These are phyloP conservation scores for Fonsecaea pugnacius DNA, from an alignment of 2,329 filamentous ascomycete species.

Conservation along the genomic window DNA sequence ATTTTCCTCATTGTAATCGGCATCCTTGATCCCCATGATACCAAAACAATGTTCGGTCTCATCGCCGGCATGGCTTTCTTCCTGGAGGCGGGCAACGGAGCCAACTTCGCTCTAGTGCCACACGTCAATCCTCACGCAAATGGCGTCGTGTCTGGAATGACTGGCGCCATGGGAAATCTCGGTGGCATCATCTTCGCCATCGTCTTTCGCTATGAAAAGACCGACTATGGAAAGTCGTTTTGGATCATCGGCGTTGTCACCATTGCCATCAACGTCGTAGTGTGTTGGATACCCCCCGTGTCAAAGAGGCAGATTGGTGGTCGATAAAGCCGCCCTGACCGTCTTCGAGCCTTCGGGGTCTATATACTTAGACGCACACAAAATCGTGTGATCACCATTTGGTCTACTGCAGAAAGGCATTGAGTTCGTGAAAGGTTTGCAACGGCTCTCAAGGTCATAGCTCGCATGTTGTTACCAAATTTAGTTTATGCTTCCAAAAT, in stretches of 20 bases:
- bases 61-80: constrained; percentile 79
- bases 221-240: constrained; percentile 69
- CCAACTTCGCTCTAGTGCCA: constrained; percentile 83
- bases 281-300: constrained; percentile 67
- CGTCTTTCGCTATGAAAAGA: constrained; percentile 75
- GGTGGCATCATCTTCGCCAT: constrained; percentile 85
- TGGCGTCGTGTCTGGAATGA: constrained; percentile 75
- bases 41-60: constrained; percentile 74
- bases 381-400: neutral
- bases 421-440: neutral
- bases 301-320: constrained; percentile 58
- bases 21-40: constrained; percentile 63
- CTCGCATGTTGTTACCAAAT: neutral
- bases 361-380: neutral
- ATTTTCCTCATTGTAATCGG: constrained; percentile 67
- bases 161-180: constrained; percentile 80
- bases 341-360: too few species aligned
- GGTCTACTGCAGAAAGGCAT: neutral
- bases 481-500: too few species aligned
- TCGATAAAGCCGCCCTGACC: too few species aligned
- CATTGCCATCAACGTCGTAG: constrained; percentile 69
- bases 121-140: constrained; percentile 85
- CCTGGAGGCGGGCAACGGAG: constrained; percentile 81
- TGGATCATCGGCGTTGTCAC: constrained; percentile 83
- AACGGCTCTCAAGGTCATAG: neutral